Conservation (phyloP, 768 basidiomycete genomes). For the Lenzites betulinus region DNA sequence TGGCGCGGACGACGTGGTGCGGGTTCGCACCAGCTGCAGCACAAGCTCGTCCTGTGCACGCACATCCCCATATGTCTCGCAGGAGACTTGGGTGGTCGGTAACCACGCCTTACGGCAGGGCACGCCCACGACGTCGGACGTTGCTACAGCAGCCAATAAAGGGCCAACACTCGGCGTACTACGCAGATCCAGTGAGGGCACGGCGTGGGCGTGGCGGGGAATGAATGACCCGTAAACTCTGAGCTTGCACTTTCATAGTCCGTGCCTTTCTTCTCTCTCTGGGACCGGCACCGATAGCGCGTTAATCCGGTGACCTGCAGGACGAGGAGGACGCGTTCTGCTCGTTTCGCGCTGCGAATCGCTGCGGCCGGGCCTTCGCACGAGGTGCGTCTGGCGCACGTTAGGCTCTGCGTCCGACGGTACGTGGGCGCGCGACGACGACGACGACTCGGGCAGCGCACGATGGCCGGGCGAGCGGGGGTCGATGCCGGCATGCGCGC, state of each 20-base stretch:
- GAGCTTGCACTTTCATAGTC: slow-evolving; percentile 6
- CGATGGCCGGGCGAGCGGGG: background rate
- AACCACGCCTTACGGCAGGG: slow-evolving; percentile 11
- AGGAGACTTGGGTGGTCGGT: slow-evolving; percentile 1
- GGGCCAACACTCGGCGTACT: too few relatives aligned
- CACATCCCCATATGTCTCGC: background rate
- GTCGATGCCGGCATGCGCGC: slow-evolving; percentile 10
- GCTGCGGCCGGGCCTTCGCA: background rate
- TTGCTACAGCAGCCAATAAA: background rate
- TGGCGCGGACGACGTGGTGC: background rate
- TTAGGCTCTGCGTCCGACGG: background rate
- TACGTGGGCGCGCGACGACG: background rate
- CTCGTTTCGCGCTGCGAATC: background rate
- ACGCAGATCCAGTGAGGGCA: background rate
- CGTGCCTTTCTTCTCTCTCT: slow-evolving; percentile 7
- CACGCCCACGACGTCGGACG: background rate
- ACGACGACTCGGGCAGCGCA: background rate
- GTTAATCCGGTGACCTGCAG: slow-evolving; percentile 10
- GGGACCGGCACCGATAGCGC: slow-evolving; percentile 8
- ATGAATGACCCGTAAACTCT: background rate
- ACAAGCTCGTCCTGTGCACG: background rate
- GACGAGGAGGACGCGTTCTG: too few relatives aligned
- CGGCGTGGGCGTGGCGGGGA: background rate
- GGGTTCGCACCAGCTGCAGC: slow-evolving; percentile 7
- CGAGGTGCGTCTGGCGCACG: background rate